These are phyloP conservation scores for Pontederia paniculata DNA, from an alignment of 176 grass and related monocot genomes.

Conservation along the genomic window DNA sequence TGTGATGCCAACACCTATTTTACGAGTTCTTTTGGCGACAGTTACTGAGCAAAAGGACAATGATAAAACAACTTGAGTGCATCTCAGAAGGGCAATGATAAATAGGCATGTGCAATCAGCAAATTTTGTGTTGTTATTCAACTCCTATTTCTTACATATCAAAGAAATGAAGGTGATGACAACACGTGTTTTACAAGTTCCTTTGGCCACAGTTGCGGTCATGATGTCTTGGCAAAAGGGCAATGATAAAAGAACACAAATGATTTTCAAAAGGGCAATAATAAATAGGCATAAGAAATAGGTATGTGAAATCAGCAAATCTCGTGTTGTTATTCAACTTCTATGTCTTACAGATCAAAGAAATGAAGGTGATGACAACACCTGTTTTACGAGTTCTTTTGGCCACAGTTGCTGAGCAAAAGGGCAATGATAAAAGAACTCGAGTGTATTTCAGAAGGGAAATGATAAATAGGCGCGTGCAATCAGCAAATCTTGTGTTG, in stretches of 20 bases:
- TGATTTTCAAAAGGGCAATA: not conserved
- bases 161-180: conserved; percentile 22
- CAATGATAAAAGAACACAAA: conserved; percentile 10
- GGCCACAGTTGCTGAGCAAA: not conserved
- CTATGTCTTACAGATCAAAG: not conserved
- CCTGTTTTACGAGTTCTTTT: not conserved
- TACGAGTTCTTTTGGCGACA: not conserved
- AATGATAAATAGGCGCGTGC: too few relatives aligned
- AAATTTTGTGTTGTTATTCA: conserved; percentile 2
- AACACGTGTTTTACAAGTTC: conserved; percentile 22
- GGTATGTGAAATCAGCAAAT: too few relatives aligned
- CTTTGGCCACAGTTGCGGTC: conserved; percentile 16
- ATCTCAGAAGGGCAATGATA: not conserved
- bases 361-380: conserved; percentile 4
- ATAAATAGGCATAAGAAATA: too few relatives aligned
- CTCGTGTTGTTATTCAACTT: conserved; percentile 2
- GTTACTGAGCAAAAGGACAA: not conserved
- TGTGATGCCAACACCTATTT: not conserved
- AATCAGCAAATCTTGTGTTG: not conserved
- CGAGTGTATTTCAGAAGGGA: too few relatives aligned
- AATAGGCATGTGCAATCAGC: not conserved
- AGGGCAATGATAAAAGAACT: not conserved
- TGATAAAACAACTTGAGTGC: too few relatives aligned
- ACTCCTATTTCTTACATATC: conserved; percentile 1
- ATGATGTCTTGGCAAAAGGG: conserved; percentile 15